Conservation (phyloP, 169 alveolate genomes). For the Amoebophrya sp. region DNA sequence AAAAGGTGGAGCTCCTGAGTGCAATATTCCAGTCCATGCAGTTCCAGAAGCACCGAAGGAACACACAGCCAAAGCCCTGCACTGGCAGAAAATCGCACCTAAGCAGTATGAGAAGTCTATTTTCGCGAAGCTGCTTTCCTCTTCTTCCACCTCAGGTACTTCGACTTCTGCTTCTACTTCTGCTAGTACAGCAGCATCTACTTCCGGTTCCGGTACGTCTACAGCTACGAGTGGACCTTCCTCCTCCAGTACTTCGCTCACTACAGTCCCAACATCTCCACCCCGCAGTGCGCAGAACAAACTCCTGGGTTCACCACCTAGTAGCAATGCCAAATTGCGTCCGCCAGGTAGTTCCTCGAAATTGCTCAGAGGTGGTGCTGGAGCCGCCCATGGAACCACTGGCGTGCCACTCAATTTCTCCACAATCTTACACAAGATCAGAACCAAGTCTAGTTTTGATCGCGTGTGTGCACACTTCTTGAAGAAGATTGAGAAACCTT, state of each 20-base stretch:
- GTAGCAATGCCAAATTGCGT: too few species aligned
- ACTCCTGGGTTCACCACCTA: too few species aligned
- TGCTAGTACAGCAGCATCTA: neutral
- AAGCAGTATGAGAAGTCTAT: neutral
- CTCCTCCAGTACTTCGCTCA: neutral
- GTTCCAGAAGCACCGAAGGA: neutral
- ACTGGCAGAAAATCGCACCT: neutral
- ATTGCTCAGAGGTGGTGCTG: too few species aligned
- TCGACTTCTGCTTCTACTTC: neutral
- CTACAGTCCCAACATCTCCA: neutral
- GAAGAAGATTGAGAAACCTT: neutral
- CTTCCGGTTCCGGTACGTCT: neutral
- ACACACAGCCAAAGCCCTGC: neutral
- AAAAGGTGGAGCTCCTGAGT: neutral
- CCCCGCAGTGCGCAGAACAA: neutral
- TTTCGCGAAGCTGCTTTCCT: neutral
- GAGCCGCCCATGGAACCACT: too few species aligned
- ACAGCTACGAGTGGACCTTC: neutral
- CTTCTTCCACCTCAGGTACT: neutral
- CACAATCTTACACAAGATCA: neutral
- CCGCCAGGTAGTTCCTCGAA: too few species aligned
- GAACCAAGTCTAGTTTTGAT: neutral
- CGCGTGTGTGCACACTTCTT: neutral
- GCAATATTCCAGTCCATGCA: neutral
- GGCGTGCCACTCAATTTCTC: too few species aligned